phyloP scores from a whole-genome alignment of 257 asterid species.

The Plantago ovata region DNA sequence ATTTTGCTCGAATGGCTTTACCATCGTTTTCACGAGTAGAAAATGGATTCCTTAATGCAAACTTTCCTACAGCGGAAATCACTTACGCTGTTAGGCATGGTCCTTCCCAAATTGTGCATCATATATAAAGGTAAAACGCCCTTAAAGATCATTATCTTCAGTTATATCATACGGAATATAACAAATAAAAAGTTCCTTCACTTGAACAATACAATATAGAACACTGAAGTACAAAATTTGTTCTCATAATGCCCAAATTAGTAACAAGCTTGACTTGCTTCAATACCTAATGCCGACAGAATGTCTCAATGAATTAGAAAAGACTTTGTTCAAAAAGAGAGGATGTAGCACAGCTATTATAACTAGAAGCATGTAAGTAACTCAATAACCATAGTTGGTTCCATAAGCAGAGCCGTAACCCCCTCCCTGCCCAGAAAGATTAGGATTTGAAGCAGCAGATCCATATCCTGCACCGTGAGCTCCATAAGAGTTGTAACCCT shows the following conservation, averaged over 20 bases:
- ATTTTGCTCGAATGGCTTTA: too few relatives aligned
- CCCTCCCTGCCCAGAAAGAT: constrained; percentile 53
- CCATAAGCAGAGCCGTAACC: constrained; percentile 75
- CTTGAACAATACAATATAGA: constrained; percentile 6
- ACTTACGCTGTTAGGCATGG: too few relatives aligned
- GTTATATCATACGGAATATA: not conserved
- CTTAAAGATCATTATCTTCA: not conserved
- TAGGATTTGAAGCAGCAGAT: constrained; percentile 55
- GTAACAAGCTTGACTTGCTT: not conserved
- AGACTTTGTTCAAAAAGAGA: not conserved
- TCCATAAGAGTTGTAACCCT: constrained; percentile 53
- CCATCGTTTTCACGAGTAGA: too few relatives aligned
- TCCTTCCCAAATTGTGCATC: too few relatives aligned
- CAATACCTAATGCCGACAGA: not conserved
- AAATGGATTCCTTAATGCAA: too few relatives aligned
- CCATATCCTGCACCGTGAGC: constrained; percentile 46
- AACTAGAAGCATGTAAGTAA: constrained; percentile 9
- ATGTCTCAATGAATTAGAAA: not conserved
- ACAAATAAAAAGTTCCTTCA: not conserved
- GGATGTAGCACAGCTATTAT: not conserved
- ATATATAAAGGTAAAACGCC: too few relatives aligned
- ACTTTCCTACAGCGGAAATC: too few relatives aligned
- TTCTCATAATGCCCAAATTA: not conserved
- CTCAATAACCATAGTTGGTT: constrained; percentile 69
- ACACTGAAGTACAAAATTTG: not conserved